Evolutionary conservation across 2,329 filamentous ascomycete genomes (phyloP).

Genomic region (Emergomyces pasteurianus): DNA sequence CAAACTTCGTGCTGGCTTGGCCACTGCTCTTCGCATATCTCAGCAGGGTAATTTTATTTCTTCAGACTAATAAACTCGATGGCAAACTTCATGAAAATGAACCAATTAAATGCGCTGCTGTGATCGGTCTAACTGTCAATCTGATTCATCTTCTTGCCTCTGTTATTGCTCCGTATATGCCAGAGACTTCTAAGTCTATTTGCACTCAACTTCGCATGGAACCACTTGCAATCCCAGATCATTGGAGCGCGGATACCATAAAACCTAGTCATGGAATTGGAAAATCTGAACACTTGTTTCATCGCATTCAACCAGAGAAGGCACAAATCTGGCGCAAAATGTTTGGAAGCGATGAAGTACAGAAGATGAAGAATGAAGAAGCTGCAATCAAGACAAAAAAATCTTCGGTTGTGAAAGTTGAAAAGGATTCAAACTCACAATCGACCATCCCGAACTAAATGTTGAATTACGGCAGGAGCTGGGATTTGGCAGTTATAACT

Average conservation of each 20-base stretch:
- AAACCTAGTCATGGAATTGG: constrained; percentile 35
- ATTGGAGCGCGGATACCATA: constrained; percentile 25
- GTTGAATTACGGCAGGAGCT: neutral
- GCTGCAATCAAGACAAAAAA: neutral
- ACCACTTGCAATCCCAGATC: constrained; percentile 27
- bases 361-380: too few relatives aligned
- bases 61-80: too few relatives aligned
- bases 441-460: neutral
- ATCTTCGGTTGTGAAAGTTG: neutral
- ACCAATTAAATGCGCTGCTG: constrained; percentile 33
- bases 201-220: constrained; percentile 32
- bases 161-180: constrained; percentile 39
- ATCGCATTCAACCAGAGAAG: constrained; percentile 3
- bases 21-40: too few relatives aligned
- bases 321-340: constrained; percentile 21
- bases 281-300: constrained; percentile 37
- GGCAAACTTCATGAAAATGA: too few relatives aligned
- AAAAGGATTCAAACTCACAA: neutral
- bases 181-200: constrained; percentile 31
- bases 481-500: neutral
- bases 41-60: too few relatives aligned
- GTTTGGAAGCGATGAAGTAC: constrained; percentile 5
- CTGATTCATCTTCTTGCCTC: constrained; percentile 40
- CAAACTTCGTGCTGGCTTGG: too few relatives aligned
- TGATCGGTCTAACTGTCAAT: constrained; percentile 38